These are phyloP conservation scores for Mangifera indica DNA, from an alignment of 345 rosid species.

Conservation along the genomic window DNA sequence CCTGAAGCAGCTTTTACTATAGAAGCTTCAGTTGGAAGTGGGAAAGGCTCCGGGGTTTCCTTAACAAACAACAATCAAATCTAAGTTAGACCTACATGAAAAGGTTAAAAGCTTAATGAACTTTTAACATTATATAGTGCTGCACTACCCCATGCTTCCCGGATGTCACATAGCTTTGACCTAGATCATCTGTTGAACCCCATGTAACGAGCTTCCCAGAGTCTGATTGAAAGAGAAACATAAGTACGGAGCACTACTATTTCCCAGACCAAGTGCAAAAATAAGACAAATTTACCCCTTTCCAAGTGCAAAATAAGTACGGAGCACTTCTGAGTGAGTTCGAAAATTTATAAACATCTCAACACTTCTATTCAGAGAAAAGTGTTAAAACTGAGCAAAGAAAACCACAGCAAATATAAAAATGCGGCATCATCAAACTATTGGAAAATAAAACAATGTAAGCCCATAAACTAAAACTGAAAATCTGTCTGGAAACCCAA, in stretches of 20 bases:
- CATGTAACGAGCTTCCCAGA: slow-evolving; percentile 95
- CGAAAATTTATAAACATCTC: background rate
- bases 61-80: slow-evolving; percentile 21
- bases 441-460: background rate
- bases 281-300: background rate
- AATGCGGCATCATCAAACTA: no score
- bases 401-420: no score
- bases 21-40: slow-evolving; percentile 75
- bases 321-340: background rate
- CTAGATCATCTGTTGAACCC: slow-evolving; percentile 98
- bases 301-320: background rate
- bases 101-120: background rate
- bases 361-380: background rate
- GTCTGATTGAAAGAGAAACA: slow-evolving; percentile 40
- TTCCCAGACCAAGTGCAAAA: background rate
- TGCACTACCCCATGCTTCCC: slow-evolving; percentile 91
- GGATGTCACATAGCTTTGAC: slow-evolving; percentile 94
- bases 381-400: background rate
- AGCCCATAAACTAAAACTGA: background rate
- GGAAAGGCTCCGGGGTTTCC: slow-evolving; percentile 97
- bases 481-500: no score
- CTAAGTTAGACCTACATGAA: slow-evolving; percentile 10
- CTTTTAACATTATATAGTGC: slow-evolving; percentile 7
- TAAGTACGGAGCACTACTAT: background rate
- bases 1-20: slow-evolving; percentile 80